phyloP scores from a whole-genome alignment of 768 basidiomycete genomes.

The Termitomyces sp. region DNA sequence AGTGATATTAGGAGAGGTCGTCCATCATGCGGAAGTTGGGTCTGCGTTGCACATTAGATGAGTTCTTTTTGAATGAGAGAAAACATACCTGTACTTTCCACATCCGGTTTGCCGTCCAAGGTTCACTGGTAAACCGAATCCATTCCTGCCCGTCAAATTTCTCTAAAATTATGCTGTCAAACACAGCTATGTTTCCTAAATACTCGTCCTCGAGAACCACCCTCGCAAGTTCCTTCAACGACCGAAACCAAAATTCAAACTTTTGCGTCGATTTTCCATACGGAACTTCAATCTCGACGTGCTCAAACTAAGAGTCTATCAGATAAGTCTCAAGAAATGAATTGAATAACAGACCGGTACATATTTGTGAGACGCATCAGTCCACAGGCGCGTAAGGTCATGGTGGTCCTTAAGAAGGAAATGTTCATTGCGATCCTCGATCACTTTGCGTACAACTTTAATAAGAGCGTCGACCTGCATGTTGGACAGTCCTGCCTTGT shows the following conservation, averaged over 20 bases:
- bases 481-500: constrained; percentile 21
- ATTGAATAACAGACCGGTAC: not conserved
- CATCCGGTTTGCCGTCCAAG: not conserved
- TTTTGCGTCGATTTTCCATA: not conserved
- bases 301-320: constrained; percentile 4
- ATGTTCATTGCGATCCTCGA: constrained; percentile 2
- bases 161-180: constrained; percentile 25
- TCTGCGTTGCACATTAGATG: not conserved
- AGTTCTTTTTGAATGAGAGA: not conserved
- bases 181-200: constrained; percentile 24
- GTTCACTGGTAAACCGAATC: not conserved
- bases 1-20: constrained; percentile 28
- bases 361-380: constrained; percentile 8
- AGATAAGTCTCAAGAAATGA: not conserved
- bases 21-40: not conserved
- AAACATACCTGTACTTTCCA: constrained; percentile 3
- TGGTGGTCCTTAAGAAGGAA: constrained; percentile 20
- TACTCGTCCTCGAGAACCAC: constrained; percentile 23
- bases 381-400: constrained; percentile 24
- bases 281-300: not conserved
- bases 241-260: constrained; percentile 20
- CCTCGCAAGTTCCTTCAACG: constrained; percentile 29
- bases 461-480: constrained; percentile 19
- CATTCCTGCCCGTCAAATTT: not conserved
- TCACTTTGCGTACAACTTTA: constrained; percentile 16